A percentile compares a stretch with the other conserved stretches of the same genome.
Conservation (phyloP, 768 basidiomycete genomes). For the Amanita muscaria region DNA sequence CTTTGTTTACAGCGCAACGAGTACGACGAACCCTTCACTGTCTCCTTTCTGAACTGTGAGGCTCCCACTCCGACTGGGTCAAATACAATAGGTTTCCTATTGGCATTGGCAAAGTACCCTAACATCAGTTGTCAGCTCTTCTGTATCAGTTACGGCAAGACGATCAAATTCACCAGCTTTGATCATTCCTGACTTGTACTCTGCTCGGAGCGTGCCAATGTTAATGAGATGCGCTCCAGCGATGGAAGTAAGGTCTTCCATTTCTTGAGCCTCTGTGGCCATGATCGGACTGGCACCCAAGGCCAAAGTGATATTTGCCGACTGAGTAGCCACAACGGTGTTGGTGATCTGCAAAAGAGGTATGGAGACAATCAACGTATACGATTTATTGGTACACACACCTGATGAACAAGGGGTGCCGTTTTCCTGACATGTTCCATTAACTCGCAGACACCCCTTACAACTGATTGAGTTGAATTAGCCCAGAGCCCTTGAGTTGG, state of each 20-base stretch:
- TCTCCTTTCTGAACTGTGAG: slow-evolving; percentile 55
- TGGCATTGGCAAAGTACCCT: slow-evolving; percentile 54
- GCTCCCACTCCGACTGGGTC: slow-evolving; percentile 93
- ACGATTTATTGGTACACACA: slow-evolving; percentile 22
- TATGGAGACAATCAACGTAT: too few species aligned
- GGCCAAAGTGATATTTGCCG: slow-evolving; percentile 84
- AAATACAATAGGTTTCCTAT: slow-evolving; percentile 71
- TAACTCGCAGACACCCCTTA: slow-evolving; percentile 37
- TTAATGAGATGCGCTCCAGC: slow-evolving; percentile 73
- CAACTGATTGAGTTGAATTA: slow-evolving; percentile 18
- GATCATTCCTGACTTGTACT: slow-evolving; percentile 64
- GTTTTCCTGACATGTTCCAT: slow-evolving; percentile 41
- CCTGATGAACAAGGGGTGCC: slow-evolving; percentile 79
- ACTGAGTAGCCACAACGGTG: slow-evolving; percentile 80
- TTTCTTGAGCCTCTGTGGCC: slow-evolving; percentile 79
- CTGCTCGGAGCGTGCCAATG: slow-evolving; percentile 65
- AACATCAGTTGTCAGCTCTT: not conserved
- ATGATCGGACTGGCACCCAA: slow-evolving; percentile 90
- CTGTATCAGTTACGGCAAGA: not conserved
- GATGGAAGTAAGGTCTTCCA: slow-evolving; percentile 63
- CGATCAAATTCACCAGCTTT: slow-evolving; percentile 42
- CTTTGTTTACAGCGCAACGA: too few species aligned
- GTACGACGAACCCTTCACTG: slow-evolving; percentile 41
- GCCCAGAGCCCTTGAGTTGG: not conserved
- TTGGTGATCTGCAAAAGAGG: slow-evolving; percentile 96